Evolutionary conservation across 1,284 basidiomycete genomes (phyloP), one percentile per base, ranked within the genome.

Genomic region (Ustilago esculenta): DNA sequence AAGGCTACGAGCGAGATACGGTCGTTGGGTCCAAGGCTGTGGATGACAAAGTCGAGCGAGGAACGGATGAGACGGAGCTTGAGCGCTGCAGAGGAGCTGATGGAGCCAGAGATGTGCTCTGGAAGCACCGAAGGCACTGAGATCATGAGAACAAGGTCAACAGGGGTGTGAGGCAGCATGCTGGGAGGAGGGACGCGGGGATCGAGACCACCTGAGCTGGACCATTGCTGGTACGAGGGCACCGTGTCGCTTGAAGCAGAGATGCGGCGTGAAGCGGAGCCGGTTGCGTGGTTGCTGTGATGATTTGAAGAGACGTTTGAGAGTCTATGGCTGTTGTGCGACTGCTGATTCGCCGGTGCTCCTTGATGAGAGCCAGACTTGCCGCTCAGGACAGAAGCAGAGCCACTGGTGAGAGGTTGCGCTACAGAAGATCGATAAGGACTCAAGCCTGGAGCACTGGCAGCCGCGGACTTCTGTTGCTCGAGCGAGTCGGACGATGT

Each of bases 141-240:
- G 35, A 98, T 84, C 53, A 97, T 91, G 48, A 98, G 86, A 75
- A 97, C 91, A 49, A 98, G 86, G 82, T 98, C 95, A 73, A 96
- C 85, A 0, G 93, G 87, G 0, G 94, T 90, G 80, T 97, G 94
- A 15, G 88, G 86, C 3, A 94, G 44, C 46, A 80, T 55, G 27
- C 53, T 64, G 5, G 78, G 78, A 10, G 72, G 72, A 2, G 75
- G 63, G n/a, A 72, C 46, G 20, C 72, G 55, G 4, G 77, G 79
- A 56, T 77, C 73, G 6, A 72, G 57, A 21, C 75, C 77, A 18
- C 76, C 76, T 4, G 76, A 79, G 23, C 67, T 65, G 3, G 73
- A 68, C 76, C 73, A 79, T 39, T 61, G 79, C 68, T 72, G 72
- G 35, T 76, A 56, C 11, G 33, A 36, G 17, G 69, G 64, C 20